Conservation (phyloP, 78 protist species). For the Pelomyxa schiedti region DNA sequence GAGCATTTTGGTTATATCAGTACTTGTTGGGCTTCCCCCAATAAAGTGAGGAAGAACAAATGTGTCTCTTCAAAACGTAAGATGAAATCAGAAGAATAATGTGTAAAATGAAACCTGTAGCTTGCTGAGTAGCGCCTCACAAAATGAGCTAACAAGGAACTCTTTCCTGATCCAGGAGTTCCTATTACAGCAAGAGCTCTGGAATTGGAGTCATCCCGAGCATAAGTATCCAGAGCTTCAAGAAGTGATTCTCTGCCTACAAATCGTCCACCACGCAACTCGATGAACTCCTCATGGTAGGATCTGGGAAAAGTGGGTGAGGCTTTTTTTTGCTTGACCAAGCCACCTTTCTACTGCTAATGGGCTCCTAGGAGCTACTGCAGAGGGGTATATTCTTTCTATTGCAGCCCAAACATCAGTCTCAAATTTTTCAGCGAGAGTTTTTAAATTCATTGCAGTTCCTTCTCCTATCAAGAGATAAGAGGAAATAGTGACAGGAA, state of each 20-base stretch:
- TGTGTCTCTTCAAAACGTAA: no score
- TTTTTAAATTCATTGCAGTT: no score
- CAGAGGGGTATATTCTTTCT: not conserved
- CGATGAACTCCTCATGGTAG: not conserved
- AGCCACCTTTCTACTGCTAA: not conserved
- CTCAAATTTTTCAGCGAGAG: no score
- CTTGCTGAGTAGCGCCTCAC: not conserved
- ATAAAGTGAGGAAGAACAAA: no score
- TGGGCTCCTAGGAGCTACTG: not conserved
- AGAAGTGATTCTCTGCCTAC: not conserved
- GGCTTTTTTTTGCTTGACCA: no score
- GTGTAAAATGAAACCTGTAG: no score
- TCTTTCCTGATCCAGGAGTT: not conserved
- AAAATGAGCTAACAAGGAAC: not conserved
- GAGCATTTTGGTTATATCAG: no score
- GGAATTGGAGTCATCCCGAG: not conserved
- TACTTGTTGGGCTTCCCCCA: no score
- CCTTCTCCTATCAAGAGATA: no score
- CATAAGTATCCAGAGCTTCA: not conserved
- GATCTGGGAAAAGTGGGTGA: no score
- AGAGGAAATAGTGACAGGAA: no score
- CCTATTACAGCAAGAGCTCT: not conserved
- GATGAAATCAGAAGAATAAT: no score
- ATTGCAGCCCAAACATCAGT: not conserved
- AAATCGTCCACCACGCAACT: not conserved